Evolutionary conservation across 768 basidiomycete genomes (phyloP).

Genomic region (Fistulinella prunicolor): DNA sequence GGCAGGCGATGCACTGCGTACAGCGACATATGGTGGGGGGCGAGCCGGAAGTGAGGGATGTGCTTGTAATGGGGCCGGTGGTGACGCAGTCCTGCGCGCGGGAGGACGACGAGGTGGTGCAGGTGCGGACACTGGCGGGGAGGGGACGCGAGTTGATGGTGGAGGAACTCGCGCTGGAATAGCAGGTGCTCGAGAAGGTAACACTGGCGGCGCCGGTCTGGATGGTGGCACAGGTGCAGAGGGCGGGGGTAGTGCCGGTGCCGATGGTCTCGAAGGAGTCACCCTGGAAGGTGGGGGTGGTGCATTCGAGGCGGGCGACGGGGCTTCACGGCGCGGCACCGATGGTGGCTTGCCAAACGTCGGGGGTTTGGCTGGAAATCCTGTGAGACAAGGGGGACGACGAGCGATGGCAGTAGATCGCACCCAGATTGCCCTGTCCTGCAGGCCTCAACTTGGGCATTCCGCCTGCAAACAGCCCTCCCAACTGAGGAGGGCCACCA

Average conservation of each 20-base stretch:
- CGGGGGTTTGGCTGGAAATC: slow-evolving; percentile 53
- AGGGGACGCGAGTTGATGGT: slow-evolving; percentile 35
- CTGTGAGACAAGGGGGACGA: slow-evolving; percentile 8
- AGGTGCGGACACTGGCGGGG: not conserved
- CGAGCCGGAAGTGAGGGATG: slow-evolving; percentile 27
- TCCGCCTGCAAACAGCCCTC: slow-evolving; percentile 84
- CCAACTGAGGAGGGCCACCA: slow-evolving; percentile 75
- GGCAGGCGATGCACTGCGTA: slow-evolving; percentile 24
- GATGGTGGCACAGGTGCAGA: slow-evolving; percentile 31
- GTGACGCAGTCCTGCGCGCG: slow-evolving; percentile 29
- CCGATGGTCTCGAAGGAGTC: slow-evolving; percentile 29
- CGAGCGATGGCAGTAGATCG: slow-evolving; percentile 16
- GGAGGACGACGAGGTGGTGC: slow-evolving; percentile 16
- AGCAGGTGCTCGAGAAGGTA: slow-evolving; percentile 42
- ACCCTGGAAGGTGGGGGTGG: slow-evolving; percentile 30
- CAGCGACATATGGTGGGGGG: slow-evolving; percentile 26
- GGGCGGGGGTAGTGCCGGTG: slow-evolving; percentile 34
- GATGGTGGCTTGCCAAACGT: slow-evolving; percentile 64
- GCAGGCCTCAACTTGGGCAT: slow-evolving; percentile 87
- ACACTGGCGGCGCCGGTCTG: slow-evolving; percentile 34
- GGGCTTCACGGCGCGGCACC: slow-evolving; percentile 50
- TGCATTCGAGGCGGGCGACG: slow-evolving; percentile 28
- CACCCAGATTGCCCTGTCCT: slow-evolving; percentile 59
- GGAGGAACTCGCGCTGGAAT: slow-evolving; percentile 44
- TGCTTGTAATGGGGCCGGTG: slow-evolving; percentile 25